Base-by-base conservation (phyloP, 2,329 filamentous ascomycete genomes). In the Herpotrichia juniperi region DNA sequence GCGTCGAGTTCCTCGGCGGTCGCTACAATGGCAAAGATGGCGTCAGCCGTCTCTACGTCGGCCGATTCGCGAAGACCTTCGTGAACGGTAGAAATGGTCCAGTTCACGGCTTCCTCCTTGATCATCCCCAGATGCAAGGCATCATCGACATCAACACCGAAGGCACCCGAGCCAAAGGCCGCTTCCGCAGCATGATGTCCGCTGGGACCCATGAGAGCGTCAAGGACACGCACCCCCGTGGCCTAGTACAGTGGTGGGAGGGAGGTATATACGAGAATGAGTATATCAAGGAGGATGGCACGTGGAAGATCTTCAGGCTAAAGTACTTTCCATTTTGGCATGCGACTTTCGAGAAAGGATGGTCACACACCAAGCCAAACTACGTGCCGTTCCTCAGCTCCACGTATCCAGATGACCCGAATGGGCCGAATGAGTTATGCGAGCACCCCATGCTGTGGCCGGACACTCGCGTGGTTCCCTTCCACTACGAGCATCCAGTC, bases 291-390 rank as follows among this genome's bases (percentile, higher is more conserved):
- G 80, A 83, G 59, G 66, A 79, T 53, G 80, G 80, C 4, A 70
- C 76, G 4, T 84, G 82, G 81, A 81, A 81, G 67, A 75, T 83
- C 21, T 80, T 80, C 66, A 73, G 78, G 28, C 76, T 82, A 54
- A 77, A 80, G 35, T 83, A 83, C 65, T 83, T 83, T 59, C 80
- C 82, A 1, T 83, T 84, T 67, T 84, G 82, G 81, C 81, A 84
- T 43, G 68, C 63, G 12, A 76, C 80, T 24, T 79, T 81, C 51
- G 79, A 81, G 65, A 76, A 76, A 34, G 81, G 81, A 28, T 84
- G 81, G 81, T 72, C 76, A 2, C 74, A 81, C 61, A 83, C 81
- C 32, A 78, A 79, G 64, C 74, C 78, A 45, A 81, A 82, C 45
- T 83, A 83, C 62, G 66, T 83, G 4, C 81, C 80, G 2, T 82